Percentiles rank a stretch among this genome's conserved stretches.
phyloP scores from a whole-genome alignment of 1,284 basidiomycete genomes.

The Ceratobasidium sp. region DNA sequence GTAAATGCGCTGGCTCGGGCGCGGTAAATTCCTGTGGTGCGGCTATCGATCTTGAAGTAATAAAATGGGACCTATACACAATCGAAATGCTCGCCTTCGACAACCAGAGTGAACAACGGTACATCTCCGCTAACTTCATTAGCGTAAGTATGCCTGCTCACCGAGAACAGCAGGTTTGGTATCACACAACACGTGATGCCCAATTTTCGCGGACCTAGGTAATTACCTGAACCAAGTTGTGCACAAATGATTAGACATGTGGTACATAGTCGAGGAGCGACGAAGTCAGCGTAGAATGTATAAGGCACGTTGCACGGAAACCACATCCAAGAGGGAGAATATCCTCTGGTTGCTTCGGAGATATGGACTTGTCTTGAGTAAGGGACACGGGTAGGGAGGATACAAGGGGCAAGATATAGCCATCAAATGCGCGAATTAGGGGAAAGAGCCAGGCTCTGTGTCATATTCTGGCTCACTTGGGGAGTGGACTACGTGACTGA shows the following conservation, averaged over 20 bases:
- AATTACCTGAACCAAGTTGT: background rate
- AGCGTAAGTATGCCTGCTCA: background rate
- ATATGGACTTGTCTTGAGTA: constrained; percentile 57
- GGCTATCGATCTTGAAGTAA: constrained; percentile 31
- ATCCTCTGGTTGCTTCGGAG: constrained; percentile 49
- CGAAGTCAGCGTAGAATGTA: constrained; percentile 62
- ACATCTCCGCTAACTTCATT: constrained; percentile 12
- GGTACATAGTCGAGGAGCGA: background rate
- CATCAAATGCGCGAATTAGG: too few species aligned
- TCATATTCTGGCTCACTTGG: too few species aligned
- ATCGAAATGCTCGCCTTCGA: background rate
- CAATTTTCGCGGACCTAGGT: background rate
- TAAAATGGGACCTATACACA: constrained; percentile 32
- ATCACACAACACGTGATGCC: constrained; percentile 21
- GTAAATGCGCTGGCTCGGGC: constrained; percentile 7
- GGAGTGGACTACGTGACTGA: too few species aligned
- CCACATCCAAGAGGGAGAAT: constrained; percentile 69
- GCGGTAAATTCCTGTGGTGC: background rate
- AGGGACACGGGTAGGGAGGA: constrained; percentile 56
- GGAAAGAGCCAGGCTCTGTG: too few species aligned
- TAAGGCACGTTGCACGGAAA: constrained; percentile 65
- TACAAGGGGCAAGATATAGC: background rate
- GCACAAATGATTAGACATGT: background rate
- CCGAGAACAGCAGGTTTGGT: background rate
- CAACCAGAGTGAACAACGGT: constrained; percentile 9